Evolutionary conservation across 78 protist genomes (phyloP), one percentile per base, ranked within the genome.

Genomic region (Goniomonas avonlea): DNA sequence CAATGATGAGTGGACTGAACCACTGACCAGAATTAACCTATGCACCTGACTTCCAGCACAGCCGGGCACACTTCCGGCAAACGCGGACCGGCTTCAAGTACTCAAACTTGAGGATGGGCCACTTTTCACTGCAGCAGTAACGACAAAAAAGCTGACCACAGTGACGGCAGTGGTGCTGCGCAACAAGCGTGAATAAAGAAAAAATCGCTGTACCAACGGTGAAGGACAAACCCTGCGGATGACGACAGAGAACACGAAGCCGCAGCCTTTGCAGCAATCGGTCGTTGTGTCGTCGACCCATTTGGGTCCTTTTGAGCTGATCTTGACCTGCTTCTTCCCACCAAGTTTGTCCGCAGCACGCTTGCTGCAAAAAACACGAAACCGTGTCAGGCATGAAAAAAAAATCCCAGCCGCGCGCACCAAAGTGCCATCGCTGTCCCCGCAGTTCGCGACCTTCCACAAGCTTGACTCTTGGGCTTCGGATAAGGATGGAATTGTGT

Each of bases 71-170:
- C 71, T 63, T 63, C 37, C 71, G 39, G 71, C 71, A 63, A 27
- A 63, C 71, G 20, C 71, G 39, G 37, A 63, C 71, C 15, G 71
- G 71, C 32, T 63, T 39, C 25, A 63, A 43, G 45, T 63, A 63
- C 71, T 63, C 71, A 27, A 35, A 63, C 71, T 63, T 63, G 43
- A 43, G 71, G 27, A 63, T 3, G 23, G 71, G 71, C 71, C 71
- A 63, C 5, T 43, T 17, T 8, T 63, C 71, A 39, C 37, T 39
- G 39, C 47, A 39, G 8, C 71, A 63, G 71, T 63, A 63, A 21
- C 71, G 35, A 5, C 71, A 63, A 43, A 63, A 63, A 15, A 63
- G 71, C 23, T 31, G 3, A 59, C 66, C 71, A 43, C 71, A 63
- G 43, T 63, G 71, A 17, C 71, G 39, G 23, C 71, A 63, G 71